Conservation (phyloP, 2,329 filamentous ascomycete genomes). For the Penicillium nordicum region DNA sequence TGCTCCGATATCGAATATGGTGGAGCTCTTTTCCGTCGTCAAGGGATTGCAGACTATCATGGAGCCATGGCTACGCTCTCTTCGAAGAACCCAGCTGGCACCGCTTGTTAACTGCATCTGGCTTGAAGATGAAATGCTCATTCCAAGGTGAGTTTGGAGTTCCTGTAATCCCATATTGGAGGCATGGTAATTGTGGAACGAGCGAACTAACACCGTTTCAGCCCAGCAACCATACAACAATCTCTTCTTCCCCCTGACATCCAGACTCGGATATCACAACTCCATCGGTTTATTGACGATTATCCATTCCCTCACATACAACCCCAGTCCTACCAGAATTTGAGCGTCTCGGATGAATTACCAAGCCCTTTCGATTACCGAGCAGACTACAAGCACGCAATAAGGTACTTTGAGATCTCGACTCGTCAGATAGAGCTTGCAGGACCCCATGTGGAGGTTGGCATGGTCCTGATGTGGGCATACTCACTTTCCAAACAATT, state of each 20-base stretch:
- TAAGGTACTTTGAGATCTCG: conserved; percentile 10
- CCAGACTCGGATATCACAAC: conserved; percentile 11
- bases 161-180: too few relatives aligned
- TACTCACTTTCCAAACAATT: conserved; percentile 16
- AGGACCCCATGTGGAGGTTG: conserved; percentile 15
- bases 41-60: conserved; percentile 20
- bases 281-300: conserved; percentile 16
- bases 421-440: conserved; percentile 17
- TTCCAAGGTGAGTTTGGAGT: conserved; percentile 11
- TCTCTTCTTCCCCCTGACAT: conserved; percentile 18
- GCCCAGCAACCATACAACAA: conserved; percentile 8
- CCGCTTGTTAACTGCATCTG: conserved; percentile 16
- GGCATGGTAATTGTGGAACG: background rate
- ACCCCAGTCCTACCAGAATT: background rate
- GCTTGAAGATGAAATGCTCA: conserved; percentile 12
- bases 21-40: conserved; percentile 18
- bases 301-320: conserved; percentile 10
- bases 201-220: background rate
- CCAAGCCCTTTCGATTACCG: background rate
- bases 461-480: conserved; percentile 20
- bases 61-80: conserved; percentile 15
- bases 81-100: conserved; percentile 14
- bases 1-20: conserved; percentile 14
- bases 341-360: background rate
- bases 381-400: conserved; percentile 11